Base-by-base conservation (phyloP, 2,329 filamentous ascomycete genomes). In the Epichloe typhina region DNA sequence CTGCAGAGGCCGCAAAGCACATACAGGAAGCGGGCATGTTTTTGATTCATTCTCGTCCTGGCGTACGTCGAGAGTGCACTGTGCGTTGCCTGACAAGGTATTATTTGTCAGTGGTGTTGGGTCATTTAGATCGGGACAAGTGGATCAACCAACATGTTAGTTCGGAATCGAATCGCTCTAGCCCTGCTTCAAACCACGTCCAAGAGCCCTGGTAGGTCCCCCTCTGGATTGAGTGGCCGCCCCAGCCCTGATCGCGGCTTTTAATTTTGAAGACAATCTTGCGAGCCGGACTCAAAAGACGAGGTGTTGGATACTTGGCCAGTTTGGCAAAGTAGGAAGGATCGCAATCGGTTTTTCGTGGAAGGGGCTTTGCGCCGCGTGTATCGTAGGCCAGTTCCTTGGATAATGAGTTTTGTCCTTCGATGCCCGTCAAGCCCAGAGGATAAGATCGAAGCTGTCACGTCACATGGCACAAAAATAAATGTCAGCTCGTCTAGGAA, bases 111-210 rank as follows among this genome's bases (percentile, higher is more conserved):
- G 51, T 8, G 7, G 40, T 4, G 8, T 33, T 19, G 13, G 8
- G 6, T 21, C 13, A 12, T 12, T 5, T 7, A 12, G 5, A 4
- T 23, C 12, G 21, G 15, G 4, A 42, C 31, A 26, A 11, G 8
- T n/a, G 15, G 3, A 35, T 23, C 6, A 3, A 54, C 65, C 57
- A 55, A 66, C 66, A 65, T 5, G 48, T 53, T 12, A 57, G 56
- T 15, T 57, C 57, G 19, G 66, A 66, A 43, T 75, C 73, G 46
- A 79, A 75, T 3, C 70, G 70, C 62, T 84, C 80, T 15, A 81
- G 60, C 0, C 80, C 80, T 15, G 72, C 77, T 50, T 83, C 80
- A 52, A 83, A 82, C 80, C 80, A 84, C 0, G 80, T 80, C 64
- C 66, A 80, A 0, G 80, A 77, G 2, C 63, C 66, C 0, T 60